A percentile compares a stretch with the other conserved stretches of the same genome.
phyloP scores from a whole-genome alignment of 2,329 filamentous ascomycete species.

The Monosporascus sp. region DNA sequence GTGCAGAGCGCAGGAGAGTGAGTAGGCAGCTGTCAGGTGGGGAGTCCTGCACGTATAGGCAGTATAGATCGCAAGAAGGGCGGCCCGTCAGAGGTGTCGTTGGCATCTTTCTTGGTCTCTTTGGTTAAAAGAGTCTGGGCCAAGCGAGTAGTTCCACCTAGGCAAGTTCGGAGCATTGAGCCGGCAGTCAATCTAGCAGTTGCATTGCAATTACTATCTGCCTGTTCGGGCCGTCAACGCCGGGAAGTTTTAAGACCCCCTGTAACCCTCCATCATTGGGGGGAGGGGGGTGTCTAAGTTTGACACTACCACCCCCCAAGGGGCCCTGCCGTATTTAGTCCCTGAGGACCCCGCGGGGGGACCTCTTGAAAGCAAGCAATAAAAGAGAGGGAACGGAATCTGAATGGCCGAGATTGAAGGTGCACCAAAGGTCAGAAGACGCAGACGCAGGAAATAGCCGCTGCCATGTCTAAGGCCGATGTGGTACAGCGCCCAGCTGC shows the following conservation, averaged over 20 bases:
- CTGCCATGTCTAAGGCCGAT: conserved; percentile 28
- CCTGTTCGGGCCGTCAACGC: not conserved
- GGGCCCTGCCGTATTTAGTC: conserved; percentile 13
- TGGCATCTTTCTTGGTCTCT: too few relatives aligned
- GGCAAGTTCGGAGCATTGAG: not conserved
- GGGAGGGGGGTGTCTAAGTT: not conserved
- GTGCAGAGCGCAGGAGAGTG: not conserved
- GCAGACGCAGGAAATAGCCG: conserved; percentile 11
- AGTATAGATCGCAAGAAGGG: not conserved
- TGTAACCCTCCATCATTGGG: not conserved
- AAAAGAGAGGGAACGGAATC: conserved; percentile 24
- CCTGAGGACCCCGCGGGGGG: conserved; percentile 27
- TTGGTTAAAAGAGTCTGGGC: not conserved
- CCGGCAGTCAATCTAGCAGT: not conserved
- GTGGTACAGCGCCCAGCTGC: conserved; percentile 29
- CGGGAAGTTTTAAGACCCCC: not conserved
- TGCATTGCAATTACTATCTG: not conserved
- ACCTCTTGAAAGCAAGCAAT: conserved; percentile 9
- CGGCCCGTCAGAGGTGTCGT: not conserved
- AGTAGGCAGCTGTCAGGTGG: not conserved
- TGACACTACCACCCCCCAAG: not conserved
- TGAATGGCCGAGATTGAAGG: conserved; percentile 27
- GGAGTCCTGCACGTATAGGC: not conserved
- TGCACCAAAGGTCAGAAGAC: not conserved
- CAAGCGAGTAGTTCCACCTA: not conserved